These are phyloP conservation scores for Blastobotrys ciferrii DNA, from an alignment of 1,139 yeast species.

Conservation along the genomic window DNA sequence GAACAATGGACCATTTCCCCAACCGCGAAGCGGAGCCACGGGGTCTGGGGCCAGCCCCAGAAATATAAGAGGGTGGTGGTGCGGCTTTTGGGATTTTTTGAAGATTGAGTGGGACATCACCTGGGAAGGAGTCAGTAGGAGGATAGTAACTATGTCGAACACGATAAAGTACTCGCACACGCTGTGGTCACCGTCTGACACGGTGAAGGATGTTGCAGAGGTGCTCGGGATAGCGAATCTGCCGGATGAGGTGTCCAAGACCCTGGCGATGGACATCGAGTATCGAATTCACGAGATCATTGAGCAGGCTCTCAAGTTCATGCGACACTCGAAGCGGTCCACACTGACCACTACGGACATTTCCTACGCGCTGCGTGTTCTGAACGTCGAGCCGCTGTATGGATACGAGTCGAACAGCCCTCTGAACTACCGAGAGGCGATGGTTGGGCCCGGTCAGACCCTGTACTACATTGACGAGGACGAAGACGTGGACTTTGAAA, in stretches of 20 bases:
- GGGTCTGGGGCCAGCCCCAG: too few species aligned
- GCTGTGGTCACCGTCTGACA: constrained; percentile 96
- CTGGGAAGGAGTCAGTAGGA: not conserved
- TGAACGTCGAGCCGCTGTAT: constrained; percentile 71
- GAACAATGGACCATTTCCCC: too few species aligned
- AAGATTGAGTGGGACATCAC: not conserved
- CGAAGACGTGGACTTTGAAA: constrained; percentile 90
- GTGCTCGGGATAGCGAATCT: constrained; percentile 73
- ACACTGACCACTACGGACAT: constrained; percentile 80
- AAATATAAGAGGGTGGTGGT: not conserved
- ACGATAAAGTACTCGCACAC: constrained; percentile 71
- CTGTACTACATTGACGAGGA: constrained; percentile 88
- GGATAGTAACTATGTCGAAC: constrained; percentile 16
- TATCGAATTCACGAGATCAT: constrained; percentile 92
- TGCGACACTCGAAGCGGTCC: constrained; percentile 89
- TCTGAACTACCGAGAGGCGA: constrained; percentile 71
- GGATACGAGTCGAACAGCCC: constrained; percentile 51
- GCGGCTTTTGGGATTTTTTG: not conserved
- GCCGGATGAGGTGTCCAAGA: constrained; percentile 90
- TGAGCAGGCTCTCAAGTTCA: constrained; percentile 93
- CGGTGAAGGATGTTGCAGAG: constrained; percentile 95
- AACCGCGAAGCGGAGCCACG: too few species aligned
- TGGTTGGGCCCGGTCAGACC: constrained; percentile 92
- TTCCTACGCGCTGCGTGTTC: constrained; percentile 72
- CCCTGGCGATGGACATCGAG: constrained; percentile 98